Evolutionary conservation across 345 rosid genomes (phyloP).

Genomic region (Populus euphratica): DNA sequence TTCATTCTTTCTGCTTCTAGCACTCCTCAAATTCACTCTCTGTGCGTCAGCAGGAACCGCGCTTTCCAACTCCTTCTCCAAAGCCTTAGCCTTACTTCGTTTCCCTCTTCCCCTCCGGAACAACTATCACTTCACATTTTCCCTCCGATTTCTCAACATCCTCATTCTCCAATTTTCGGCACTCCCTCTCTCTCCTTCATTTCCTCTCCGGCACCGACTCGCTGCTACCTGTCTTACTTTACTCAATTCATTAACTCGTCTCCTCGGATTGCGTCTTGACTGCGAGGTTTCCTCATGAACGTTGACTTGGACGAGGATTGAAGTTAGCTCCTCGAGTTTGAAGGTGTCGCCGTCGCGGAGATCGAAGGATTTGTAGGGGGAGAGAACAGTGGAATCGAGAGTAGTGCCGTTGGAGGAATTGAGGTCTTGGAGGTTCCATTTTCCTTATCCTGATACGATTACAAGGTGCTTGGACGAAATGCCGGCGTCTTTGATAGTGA

Average conservation of each 20-base stretch:
- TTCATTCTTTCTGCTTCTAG: slow-evolving; percentile 19
- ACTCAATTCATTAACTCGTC: slow-evolving; percentile 9
- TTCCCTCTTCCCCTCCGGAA: slow-evolving; percentile 19
- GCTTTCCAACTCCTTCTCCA: not conserved
- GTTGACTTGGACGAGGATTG: slow-evolving; percentile 42
- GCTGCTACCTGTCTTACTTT: not conserved
- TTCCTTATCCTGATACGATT: slow-evolving; percentile 51
- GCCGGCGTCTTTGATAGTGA: slow-evolving; percentile 66
- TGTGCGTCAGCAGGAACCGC: not conserved
- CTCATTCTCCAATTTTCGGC: slow-evolving; percentile 9
- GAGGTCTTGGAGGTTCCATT: slow-evolving; percentile 66
- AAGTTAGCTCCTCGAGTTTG: slow-evolving; percentile 71
- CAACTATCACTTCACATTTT: not conserved
- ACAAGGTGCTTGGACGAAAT: slow-evolving; percentile 73
- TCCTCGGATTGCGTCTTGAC: slow-evolving; percentile 37
- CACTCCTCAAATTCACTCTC: slow-evolving; percentile 19
- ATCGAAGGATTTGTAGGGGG: slow-evolving; percentile 35
- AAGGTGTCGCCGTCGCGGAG: slow-evolving; percentile 60
- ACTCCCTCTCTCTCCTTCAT: slow-evolving; percentile 1
- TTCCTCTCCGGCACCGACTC: not conserved
- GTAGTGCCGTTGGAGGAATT: slow-evolving; percentile 83
- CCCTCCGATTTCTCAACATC: slow-evolving; percentile 17
- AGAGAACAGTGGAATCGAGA: slow-evolving; percentile 43
- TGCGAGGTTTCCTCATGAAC: slow-evolving; percentile 25
- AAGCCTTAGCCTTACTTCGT: slow-evolving; percentile 23